Evolutionary conservation across 2,329 filamentous ascomycete genomes (phyloP).

Genomic region (Bipolaris zeicola): DNA sequence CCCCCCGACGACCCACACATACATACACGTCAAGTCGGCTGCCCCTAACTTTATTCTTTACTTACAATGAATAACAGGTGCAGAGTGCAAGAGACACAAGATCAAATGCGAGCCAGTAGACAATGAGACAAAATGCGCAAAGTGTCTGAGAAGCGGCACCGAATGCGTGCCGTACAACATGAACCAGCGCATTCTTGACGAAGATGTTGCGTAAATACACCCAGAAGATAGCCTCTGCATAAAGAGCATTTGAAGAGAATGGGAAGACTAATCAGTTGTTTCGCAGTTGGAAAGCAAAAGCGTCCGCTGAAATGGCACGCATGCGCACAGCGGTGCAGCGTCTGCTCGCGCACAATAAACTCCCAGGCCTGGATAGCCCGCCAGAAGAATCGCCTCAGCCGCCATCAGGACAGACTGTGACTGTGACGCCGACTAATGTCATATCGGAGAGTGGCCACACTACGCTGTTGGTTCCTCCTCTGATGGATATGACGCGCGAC

Average conservation of each 20-base stretch:
- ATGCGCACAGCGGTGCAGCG: conserved; percentile 35
- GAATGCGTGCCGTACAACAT: conserved; percentile 77
- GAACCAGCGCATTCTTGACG: conserved; percentile 40
- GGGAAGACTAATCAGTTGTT: not conserved
- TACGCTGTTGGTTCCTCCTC: conserved; percentile 33
- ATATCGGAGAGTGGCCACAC: conserved; percentile 32
- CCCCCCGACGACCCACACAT: not conserved
- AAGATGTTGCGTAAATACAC: conserved; percentile 38
- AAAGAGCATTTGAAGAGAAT: too few relatives aligned
- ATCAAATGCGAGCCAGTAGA: conserved; percentile 43
- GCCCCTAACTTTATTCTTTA: too few relatives aligned
- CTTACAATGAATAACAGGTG: conserved; percentile 22
- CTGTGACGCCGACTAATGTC: conserved; percentile 33
- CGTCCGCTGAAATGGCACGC: conserved; percentile 31
- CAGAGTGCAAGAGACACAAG: conserved; percentile 45
- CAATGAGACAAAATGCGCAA: conserved; percentile 41
- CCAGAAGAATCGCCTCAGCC: conserved; percentile 19
- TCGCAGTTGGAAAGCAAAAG: conserved; percentile 41
- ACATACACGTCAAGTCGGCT: too few relatives aligned
- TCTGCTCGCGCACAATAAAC: conserved; percentile 36
- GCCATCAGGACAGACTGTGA: conserved; percentile 16
- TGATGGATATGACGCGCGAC: conserved; percentile 44
- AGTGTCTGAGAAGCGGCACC: conserved; percentile 59
- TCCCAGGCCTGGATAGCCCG: conserved; percentile 30
- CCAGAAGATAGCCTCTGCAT: not conserved